Base-by-base conservation (phyloP, 2,329 filamentous ascomycete genomes). In the Hypoxylon sp. region DNA sequence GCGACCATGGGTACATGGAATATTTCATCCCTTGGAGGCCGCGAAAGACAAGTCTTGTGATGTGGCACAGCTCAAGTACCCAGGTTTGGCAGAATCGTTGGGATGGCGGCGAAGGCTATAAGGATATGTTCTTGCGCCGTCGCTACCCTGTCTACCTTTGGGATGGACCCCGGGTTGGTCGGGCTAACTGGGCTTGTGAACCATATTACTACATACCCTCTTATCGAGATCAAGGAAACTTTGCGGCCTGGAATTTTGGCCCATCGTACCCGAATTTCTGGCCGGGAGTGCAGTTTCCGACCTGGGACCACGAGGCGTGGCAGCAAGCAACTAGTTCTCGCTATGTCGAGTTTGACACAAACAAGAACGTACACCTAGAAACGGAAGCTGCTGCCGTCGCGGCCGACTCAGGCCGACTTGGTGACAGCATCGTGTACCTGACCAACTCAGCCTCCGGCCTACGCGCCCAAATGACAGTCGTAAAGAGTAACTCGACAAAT, bases 1-100 rank as follows among this genome's bases (percentile, higher is more conserved):
- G 78, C 68, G 78, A 80, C 47, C 77, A 79, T 65, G 78, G 78
- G 23, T 80, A 79, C 60, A 74, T 79, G 68, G 78, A 79, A 68
- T 79, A 79, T 63, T 80, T 80, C 63, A 72, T 76, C 25, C 78
- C 78, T 1, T 77, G 73, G 73, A 67, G 54, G 8, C 74, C 74
- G 5, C 75, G 78, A 25, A 70, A 70, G 51, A 78, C 77, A 14
- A 75, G 74, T 57, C 61, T 80, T 21, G 74, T 79, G 14, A 77
- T 79, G 75, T 80, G 78, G 78, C 78, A 80, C 65, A 78, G 75
- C 61, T 77, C 77, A 12, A 77, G 73, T 67, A 79, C 77, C 3
- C 78, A 80, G 62, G 74, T 72, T 4, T 79, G 71, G 65, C 78
- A 80, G 59, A 80, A 79, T 65, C 76, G 78, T 14, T 79, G 74